phyloP scores from a whole-genome alignment of 345 rosid species.

The Erucastrum elatum region DNA sequence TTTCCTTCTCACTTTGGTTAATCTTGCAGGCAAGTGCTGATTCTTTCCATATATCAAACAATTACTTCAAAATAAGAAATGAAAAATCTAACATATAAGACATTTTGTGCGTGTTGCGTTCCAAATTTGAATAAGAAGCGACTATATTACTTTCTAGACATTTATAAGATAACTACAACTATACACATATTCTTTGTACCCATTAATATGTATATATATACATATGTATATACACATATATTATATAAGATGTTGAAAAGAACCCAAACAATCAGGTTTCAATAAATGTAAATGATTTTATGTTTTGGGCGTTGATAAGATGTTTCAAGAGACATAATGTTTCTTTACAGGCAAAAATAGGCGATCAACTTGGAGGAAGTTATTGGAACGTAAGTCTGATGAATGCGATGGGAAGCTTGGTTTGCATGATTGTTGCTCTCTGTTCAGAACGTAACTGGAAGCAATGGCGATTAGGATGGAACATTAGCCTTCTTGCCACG shows the following conservation, averaged over 20 bases:
- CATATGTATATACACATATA: no score
- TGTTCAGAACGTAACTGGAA: slow-evolving; percentile 28
- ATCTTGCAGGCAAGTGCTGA: slow-evolving; percentile 37
- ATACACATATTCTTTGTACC: background rate
- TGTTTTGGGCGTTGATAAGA: background rate
- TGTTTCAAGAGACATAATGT: background rate
- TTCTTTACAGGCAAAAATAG: slow-evolving; percentile 31
- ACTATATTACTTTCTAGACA: background rate
- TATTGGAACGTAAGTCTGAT: slow-evolving; percentile 35
- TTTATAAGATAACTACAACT: background rate
- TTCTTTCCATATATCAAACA: background rate
- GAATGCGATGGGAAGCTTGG: slow-evolving; percentile 30
- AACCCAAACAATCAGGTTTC: background rate
- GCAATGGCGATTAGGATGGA: slow-evolving; percentile 40
- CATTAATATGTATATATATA: background rate
- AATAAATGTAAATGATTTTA: background rate
- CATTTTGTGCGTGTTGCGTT: background rate
- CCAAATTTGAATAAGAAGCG: background rate
- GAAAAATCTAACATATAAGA: background rate
- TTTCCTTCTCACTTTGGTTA: slow-evolving; percentile 40
- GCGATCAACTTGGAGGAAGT: slow-evolving; percentile 31
- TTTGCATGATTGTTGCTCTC: slow-evolving; percentile 24
- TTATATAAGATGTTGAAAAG: background rate
- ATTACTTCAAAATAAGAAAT: background rate
- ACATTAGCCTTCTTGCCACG: slow-evolving; percentile 29